Percentiles rank a stretch among this genome's conserved stretches.
Evolutionary conservation across 2,329 filamentous ascomycete species (phyloP).

Genomic region (Leptographium flavum): DNA sequence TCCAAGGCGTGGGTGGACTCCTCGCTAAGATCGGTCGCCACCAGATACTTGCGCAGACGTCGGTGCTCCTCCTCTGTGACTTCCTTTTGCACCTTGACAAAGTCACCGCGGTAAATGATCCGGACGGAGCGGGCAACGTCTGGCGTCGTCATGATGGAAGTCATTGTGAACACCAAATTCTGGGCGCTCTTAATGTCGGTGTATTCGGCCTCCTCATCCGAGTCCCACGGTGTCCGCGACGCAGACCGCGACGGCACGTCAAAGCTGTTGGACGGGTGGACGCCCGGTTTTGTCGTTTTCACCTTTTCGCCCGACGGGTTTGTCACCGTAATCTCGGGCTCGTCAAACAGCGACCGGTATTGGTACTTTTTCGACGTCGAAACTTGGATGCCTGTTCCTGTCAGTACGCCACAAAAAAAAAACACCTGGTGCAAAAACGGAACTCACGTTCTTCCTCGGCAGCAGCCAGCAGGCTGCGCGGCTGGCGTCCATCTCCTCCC

Average conservation of each 20-base stretch:
- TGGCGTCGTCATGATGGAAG: conserved; percentile 60
- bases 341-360: conserved; percentile 49
- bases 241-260: conserved; percentile 50
- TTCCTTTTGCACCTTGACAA: conserved; percentile 57
- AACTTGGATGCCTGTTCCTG: conserved; percentile 33
- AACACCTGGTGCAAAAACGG: neutral
- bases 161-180: conserved; percentile 67
- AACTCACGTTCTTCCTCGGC: conserved; percentile 66
- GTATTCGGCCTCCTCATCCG: conserved; percentile 74
- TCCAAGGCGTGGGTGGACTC: conserved; percentile 92
- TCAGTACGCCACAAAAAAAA: neutral
- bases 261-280: conserved; percentile 77
- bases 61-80: conserved; percentile 60
- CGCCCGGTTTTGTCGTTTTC: conserved; percentile 38
- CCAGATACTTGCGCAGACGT: conserved; percentile 75
- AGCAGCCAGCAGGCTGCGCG: conserved; percentile 53
- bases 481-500: conserved; percentile 23
- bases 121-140: conserved; percentile 71
- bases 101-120: conserved; percentile 84
- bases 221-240: conserved; percentile 49
- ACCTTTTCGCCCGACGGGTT: conserved; percentile 46
- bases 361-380: conserved; percentile 36
- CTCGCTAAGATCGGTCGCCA: conserved; percentile 89
- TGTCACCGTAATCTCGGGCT: conserved; percentile 53
- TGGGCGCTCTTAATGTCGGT: conserved; percentile 81